Evolutionary conservation across 805 yeast species (phyloP).

Genomic region (Metschnikowia matae): DNA sequence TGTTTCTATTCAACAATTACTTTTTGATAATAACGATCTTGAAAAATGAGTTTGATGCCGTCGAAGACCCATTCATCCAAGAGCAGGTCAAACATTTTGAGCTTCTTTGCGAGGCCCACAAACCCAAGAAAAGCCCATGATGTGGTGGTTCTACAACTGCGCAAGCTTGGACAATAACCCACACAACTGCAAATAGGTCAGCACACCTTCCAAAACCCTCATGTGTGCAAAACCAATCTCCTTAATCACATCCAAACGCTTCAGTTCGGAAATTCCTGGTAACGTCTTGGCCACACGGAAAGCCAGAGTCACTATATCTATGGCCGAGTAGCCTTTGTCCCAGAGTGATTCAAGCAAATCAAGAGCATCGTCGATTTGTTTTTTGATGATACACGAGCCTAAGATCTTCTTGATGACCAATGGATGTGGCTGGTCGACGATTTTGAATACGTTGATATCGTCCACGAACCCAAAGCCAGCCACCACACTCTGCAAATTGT

Average conservation of each 20-base stretch:
- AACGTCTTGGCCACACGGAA: conserved; percentile 83
- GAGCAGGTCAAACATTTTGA: conserved; percentile 40
- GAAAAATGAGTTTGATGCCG: conserved; percentile 31
- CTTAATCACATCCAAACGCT: conserved; percentile 70
- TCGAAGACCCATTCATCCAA: conserved; percentile 22
- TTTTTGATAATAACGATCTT: conserved; percentile 58
- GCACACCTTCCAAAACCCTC: conserved; percentile 90
- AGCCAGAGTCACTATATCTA: conserved; percentile 86
- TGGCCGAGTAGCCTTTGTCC: conserved; percentile 89
- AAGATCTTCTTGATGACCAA: conserved; percentile 66
- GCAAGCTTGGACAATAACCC: conserved; percentile 67
- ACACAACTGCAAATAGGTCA: conserved; percentile 78
- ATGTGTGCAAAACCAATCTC: conserved; percentile 90
- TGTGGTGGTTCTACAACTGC: conserved; percentile 6
- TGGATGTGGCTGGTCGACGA: conserved; percentile 97
- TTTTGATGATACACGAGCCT: conserved; percentile 36
- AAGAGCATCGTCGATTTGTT: conserved; percentile 60
- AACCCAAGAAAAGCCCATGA: conserved; percentile 10
- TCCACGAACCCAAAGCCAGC: conserved; percentile 92
- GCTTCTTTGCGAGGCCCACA: conserved; percentile 38
- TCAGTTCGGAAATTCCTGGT: conserved; percentile 61
- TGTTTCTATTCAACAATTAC: conserved; percentile 71
- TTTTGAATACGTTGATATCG: conserved; percentile 87
- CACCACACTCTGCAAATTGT: conserved; percentile 88
- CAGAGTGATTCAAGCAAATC: conserved; percentile 65